Evolutionary conservation across 139 green algal genomes (phyloP).

Genomic region (Chlamydomonas sphaeroides): DNA sequence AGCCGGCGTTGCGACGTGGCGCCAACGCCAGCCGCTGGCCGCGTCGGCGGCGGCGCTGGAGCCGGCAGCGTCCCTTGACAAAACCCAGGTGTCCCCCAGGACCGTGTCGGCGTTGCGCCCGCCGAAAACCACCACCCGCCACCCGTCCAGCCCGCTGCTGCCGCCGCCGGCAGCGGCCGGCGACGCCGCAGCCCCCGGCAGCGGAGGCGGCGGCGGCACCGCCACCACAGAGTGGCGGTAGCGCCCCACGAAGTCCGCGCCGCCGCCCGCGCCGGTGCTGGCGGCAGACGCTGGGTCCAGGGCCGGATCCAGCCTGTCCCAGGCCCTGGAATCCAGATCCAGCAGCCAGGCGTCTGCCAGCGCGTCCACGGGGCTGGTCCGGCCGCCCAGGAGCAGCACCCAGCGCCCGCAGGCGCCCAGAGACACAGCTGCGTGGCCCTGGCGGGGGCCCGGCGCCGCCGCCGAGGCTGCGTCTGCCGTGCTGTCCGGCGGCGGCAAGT

Average conservation of each 20-base stretch:
- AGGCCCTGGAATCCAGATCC: constrained; percentile 20
- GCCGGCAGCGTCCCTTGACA: constrained; percentile 21
- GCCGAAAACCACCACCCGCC: constrained; percentile 46
- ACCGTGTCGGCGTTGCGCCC: constrained; percentile 28
- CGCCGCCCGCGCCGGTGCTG: no score
- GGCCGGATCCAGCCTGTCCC: constrained; percentile 6
- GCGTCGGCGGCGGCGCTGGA: neutral
- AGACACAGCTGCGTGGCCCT: constrained; percentile 8
- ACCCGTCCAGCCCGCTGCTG: neutral
- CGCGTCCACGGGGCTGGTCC: constrained; percentile 50
- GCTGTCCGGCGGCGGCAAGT: neutral
- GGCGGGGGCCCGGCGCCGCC: no score
- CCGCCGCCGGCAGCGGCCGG: neutral
- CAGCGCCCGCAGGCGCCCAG: constrained; percentile 32
- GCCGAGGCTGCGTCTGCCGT: constrained; percentile 7
- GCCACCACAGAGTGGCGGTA: constrained; percentile 51
- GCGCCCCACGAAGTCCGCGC: constrained; percentile 29
- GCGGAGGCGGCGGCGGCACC: constrained; percentile 10
- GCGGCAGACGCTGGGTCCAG: no score
- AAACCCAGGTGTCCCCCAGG: constrained; percentile 46
- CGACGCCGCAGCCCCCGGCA: no score
- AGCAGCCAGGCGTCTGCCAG: constrained; percentile 61
- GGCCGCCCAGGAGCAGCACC: constrained; percentile 55
- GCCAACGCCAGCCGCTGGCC: constrained; percentile 31
- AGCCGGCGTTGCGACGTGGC: neutral